A percentile compares a stretch with the other conserved stretches of the same genome.
These are phyloP conservation scores for Aspergillus arachidicola DNA, from an alignment of 2,329 filamentous ascomycete genomes.

Conservation along the genomic window DNA sequence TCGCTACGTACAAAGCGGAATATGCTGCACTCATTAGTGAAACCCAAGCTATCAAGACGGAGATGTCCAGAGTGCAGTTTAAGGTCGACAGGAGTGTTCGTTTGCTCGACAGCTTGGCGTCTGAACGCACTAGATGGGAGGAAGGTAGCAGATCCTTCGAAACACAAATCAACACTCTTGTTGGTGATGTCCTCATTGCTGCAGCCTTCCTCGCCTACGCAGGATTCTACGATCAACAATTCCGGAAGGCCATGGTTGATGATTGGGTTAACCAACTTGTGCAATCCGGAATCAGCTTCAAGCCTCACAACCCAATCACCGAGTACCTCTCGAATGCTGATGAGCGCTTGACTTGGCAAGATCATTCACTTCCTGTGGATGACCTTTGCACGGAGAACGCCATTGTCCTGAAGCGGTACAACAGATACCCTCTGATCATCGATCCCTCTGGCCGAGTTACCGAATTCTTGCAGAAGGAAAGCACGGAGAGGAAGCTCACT, in stretches of 20 bases:
- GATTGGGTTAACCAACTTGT: conserved; percentile 95
- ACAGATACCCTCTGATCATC: conserved; percentile 96
- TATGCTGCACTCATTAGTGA: conserved; percentile 96
- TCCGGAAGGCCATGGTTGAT: conserved; percentile 95
- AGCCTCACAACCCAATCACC: conserved; percentile 89
- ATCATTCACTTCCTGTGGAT: conserved; percentile 89
- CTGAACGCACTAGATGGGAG: conserved; percentile 91
- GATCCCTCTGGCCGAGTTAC: conserved; percentile 94
- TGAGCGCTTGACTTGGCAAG: conserved; percentile 92
- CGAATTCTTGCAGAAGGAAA: conserved; percentile 93
- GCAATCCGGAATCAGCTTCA: conserved; percentile 90
- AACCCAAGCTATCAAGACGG: conserved; percentile 93
- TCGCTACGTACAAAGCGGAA: conserved; percentile 92
- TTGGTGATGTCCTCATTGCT: conserved; percentile 94
- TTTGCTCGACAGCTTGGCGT: conserved; percentile 90
- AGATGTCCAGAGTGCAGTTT: conserved; percentile 95
- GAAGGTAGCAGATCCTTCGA: conserved; percentile 97
- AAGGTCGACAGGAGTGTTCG: conserved; percentile 97
- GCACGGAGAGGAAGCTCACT: conserved; percentile 87
- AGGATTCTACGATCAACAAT: conserved; percentile 96
- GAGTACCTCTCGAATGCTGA: conserved; percentile 97
- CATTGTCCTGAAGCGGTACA: conserved; percentile 96
- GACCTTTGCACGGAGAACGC: conserved; percentile 98
- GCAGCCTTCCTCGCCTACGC: conserved; percentile 96
- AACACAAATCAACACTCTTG: conserved; percentile 93